Base-by-base conservation (phyloP, 2,329 filamentous ascomycete species). In the Orbilia oligospora region DNA sequence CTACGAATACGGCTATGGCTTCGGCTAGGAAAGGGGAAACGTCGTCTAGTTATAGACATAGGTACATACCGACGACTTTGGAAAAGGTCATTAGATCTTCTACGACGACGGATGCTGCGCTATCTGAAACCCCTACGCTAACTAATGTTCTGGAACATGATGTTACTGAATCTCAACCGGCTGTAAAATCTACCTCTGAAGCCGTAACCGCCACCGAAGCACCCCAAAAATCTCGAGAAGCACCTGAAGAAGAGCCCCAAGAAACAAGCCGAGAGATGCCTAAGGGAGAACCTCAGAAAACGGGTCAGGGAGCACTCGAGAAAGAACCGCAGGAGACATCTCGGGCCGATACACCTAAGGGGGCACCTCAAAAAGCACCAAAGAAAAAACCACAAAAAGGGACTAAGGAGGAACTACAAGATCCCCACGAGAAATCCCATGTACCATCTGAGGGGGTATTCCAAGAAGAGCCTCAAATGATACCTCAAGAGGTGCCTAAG, bases 41-140 rank as follows among this genome's bases (percentile, higher is more conserved):
- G 12, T n/a, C 38, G 16, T 14, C 18, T 33, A 41, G 10, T 22
- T 24, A 41, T 41, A 41, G 10, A 16, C 12, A 14, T n/a, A 10
- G 0, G 6, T 58, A 20, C 18, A 46, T 22, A 30, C 38, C 38
- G 5, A 30, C 58, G 58, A 64, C 58, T 9, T 64, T 64, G 36
- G 6, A 48, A 30, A 64, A 20, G 22, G 49, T 16, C 4, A n/a
- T 58, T 5, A 20, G 53, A n/a, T 8, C 53, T 1, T n/a, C 30
- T 20, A 30, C 4, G 53, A 58, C 30, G 38, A 16, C 3, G 38
- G 33, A 36, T 36, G 33, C 3, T 36, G 33, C 33, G 9, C 4
- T 1, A 8, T 6, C 4, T 8, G 33, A 36, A 12, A 12, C 33
- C 10, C 9, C 9, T 36, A 30, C 30, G 30, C 30, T 10, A 38